Conservation (phyloP, 768 basidiomycete species). For the Nidularia sp. region DNA sequence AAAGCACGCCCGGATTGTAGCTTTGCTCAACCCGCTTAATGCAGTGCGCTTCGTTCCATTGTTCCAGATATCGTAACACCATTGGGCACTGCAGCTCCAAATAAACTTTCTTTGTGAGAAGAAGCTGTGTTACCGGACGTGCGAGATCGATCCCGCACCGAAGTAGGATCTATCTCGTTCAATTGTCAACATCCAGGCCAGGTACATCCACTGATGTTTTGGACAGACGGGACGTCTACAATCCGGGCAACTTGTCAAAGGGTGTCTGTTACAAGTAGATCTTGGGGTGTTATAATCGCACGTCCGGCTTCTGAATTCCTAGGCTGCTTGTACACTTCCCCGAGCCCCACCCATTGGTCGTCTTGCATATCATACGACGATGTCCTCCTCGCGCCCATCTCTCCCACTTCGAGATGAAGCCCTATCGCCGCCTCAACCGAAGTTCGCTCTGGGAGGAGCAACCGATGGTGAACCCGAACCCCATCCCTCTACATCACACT, state of each 20-base stretch:
- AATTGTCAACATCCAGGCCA: conserved; percentile 18
- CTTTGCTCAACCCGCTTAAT: background rate
- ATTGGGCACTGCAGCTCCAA: too few species aligned
- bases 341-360: too few species aligned
- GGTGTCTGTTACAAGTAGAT: background rate
- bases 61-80: too few species aligned
- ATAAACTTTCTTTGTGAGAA: too few species aligned
- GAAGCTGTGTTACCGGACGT: background rate
- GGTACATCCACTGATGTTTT: conserved; percentile 25
- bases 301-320: conserved; percentile 11
- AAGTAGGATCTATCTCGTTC: conserved; percentile 4
- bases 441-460: conserved; percentile 19
- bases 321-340: too few species aligned
- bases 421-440: conserved; percentile 26
- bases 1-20: background rate
- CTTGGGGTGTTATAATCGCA: conserved; percentile 24
- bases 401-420: conserved; percentile 8
- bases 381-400: background rate
- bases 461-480: conserved; percentile 24
- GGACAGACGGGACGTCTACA: conserved; percentile 19
- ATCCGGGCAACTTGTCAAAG: conserved; percentile 18
- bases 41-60: too few species aligned
- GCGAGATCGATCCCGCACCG: conserved; percentile 20
- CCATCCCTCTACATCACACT: conserved; percentile 21
- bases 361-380: too few species aligned